A percentile compares a stretch with the other conserved stretches of the same genome.
These are phyloP conservation scores for Aspergillus tamarii DNA, from an alignment of 2,329 filamentous ascomycete genomes.

Conservation along the genomic window DNA sequence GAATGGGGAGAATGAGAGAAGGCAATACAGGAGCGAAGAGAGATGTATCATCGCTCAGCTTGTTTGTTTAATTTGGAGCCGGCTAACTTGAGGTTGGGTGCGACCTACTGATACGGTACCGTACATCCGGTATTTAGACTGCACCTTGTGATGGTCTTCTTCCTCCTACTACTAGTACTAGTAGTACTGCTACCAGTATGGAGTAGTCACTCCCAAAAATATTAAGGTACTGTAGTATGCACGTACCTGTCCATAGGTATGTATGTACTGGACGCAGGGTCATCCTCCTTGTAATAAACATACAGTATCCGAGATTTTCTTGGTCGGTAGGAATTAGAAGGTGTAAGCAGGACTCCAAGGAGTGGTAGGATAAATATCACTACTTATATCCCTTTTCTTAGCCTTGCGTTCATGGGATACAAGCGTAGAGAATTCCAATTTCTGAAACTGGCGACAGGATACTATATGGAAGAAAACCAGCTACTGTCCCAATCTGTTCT, in stretches of 20 bases:
- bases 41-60: not conserved
- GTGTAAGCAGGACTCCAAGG: not conserved
- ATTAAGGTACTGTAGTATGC: no score
- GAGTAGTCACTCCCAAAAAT: not conserved
- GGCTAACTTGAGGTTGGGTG: not conserved
- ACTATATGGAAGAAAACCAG: not conserved
- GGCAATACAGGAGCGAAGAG: not conserved
- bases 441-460: not conserved
- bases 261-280: not conserved
- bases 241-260: no score
- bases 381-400: not conserved
- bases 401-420: not conserved
- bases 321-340: not conserved
- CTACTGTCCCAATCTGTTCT: not conserved
- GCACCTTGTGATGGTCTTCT: not conserved
- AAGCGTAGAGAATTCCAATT: not conserved
- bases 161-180: no score
- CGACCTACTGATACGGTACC: not conserved
- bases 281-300: not conserved
- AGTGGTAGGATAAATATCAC: not conserved
- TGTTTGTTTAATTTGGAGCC: not conserved
- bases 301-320: not conserved
- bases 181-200: not conserved
- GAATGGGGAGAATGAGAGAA: not conserved
- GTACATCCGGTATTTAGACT: not conserved